Percentiles rank a stretch among this genome's conserved stretches.
Conservation (phyloP, 139 green algal genomes). For the Chlorella sorokiniana region DNA sequence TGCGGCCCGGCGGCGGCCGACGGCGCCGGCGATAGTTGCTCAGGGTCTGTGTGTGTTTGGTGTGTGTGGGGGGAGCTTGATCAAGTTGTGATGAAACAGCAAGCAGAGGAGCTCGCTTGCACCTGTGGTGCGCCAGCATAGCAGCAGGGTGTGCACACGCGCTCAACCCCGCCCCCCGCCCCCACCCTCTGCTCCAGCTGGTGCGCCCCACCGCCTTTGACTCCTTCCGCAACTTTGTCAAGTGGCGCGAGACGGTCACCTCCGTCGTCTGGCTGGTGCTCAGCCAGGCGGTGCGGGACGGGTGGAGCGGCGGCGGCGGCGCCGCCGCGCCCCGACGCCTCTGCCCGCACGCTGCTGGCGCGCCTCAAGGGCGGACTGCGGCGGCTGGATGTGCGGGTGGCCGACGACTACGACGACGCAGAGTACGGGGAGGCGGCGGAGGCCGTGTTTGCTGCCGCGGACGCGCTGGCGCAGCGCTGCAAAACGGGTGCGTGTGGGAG, state of each 20-base stretch:
- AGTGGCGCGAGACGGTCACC: constrained; percentile 54
- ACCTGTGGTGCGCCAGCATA: too few species aligned
- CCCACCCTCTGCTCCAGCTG: background rate
- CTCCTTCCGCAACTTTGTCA: constrained; percentile 58
- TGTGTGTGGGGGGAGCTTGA: too few species aligned
- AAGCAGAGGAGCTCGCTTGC: too few species aligned
- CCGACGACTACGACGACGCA: constrained; percentile 66
- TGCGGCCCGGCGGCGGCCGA: too few species aligned
- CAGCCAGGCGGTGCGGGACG: constrained; percentile 41
- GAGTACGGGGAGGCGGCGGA: constrained; percentile 58
- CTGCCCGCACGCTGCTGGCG: constrained; percentile 39
- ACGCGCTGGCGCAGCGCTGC: constrained; percentile 40
- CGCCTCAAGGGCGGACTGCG: constrained; percentile 53
- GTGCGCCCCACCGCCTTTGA: constrained; percentile 54
- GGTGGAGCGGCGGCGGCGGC: constrained; percentile 48
- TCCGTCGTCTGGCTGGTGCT: constrained; percentile 49
- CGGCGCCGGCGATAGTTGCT: too few species aligned
- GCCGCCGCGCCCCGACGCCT: constrained; percentile 21
- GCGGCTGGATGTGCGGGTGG: constrained; percentile 59
- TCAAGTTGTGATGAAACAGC: too few species aligned
- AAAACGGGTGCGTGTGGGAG: background rate
- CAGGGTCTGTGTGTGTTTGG: too few species aligned
- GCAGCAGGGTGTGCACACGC: background rate
- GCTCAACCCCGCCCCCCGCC: too few species aligned
- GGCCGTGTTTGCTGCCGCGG: constrained; percentile 37